A percentile compares a stretch with the other conserved stretches of the same genome.
phyloP scores from a whole-genome alignment of 2,329 filamentous ascomycete genomes.

The Monilinia polystroma region DNA sequence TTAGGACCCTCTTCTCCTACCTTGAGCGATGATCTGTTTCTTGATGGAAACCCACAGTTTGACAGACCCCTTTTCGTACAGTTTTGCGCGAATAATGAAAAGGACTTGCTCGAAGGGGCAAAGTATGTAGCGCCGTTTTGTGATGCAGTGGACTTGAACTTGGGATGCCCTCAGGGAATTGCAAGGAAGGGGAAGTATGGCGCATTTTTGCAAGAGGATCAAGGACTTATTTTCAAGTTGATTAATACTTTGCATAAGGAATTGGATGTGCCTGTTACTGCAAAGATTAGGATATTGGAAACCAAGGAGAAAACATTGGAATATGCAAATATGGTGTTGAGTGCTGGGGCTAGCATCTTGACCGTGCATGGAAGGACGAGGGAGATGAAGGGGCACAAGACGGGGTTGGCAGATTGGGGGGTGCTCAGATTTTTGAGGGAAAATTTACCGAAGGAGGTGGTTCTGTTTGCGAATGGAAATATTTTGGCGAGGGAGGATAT shows the following conservation, averaged over 20 bases:
- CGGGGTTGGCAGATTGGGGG: constrained; percentile 89
- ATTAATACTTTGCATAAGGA: constrained; percentile 79
- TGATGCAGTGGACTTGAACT: constrained; percentile 91
- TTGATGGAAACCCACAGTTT: constrained; percentile 82
- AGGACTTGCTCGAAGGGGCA: constrained; percentile 77
- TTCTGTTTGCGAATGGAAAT: constrained; percentile 96
- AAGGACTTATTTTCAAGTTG: constrained; percentile 75
- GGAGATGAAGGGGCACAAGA: constrained; percentile 95
- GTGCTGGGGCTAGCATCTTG: constrained; percentile 86
- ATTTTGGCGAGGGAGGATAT: constrained; percentile 80
- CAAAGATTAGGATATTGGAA: constrained; percentile 90
- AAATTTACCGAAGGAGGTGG: constrained; percentile 78
- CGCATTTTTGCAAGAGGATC: constrained; percentile 91
- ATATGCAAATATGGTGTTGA: constrained; percentile 84
- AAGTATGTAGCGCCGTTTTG: constrained; percentile 79
- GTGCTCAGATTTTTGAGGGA: constrained; percentile 80
- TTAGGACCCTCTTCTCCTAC: constrained; percentile 30
- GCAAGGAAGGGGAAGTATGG: constrained; percentile 89
- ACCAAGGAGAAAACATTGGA: constrained; percentile 81
- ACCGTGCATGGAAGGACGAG: constrained; percentile 86
- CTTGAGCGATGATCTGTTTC: constrained; percentile 49
- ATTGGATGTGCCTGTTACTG: constrained; percentile 81
- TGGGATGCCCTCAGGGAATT: constrained; percentile 96
- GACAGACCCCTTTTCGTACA: constrained; percentile 94
- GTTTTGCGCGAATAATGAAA: constrained; percentile 87